These are phyloP conservation scores for Chenopodium quinoa DNA, from an alignment of 148 eudicot species.

Conservation along the genomic window DNA sequence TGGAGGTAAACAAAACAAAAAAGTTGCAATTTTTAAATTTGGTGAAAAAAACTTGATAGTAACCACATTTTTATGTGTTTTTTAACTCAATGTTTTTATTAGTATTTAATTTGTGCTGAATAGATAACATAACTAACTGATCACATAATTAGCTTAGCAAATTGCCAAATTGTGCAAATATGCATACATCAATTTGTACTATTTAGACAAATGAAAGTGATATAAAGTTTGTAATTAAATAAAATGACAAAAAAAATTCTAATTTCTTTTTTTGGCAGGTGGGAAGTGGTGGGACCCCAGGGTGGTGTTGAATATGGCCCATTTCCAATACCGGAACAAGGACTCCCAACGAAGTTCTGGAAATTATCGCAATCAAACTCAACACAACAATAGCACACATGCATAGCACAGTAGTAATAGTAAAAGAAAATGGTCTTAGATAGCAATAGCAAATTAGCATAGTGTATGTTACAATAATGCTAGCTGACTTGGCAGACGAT, in stretches of 20 bases:
- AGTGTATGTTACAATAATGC: background rate
- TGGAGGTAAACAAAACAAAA: background rate
- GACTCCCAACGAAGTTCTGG: conserved; percentile 67
- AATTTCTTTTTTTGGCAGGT: conserved; percentile 42
- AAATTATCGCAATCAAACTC: conserved; percentile 19
- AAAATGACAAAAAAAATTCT: background rate
- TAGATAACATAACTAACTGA: background rate
- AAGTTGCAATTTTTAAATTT: conserved; percentile 12
- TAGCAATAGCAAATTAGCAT: background rate
- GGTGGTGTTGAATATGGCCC: conserved; percentile 57
- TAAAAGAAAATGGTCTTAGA: background rate
- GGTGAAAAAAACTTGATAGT: background rate
- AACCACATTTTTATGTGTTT: background rate
- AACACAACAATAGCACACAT: background rate
- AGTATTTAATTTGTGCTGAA: conserved; percentile 2
- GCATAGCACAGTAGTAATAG: background rate
- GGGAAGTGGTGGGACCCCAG: conserved; percentile 59
- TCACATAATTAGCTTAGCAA: background rate
- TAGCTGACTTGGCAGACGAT: background rate
- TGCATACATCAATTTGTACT: background rate
- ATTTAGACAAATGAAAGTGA: conserved; percentile 1
- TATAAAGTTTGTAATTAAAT: background rate
- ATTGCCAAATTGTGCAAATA: too few species aligned
- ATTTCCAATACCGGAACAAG: conserved; percentile 69
- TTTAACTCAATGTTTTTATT: background rate